A percentile compares a stretch with the other conserved stretches of the same genome.
Evolutionary conservation across 805 yeast species (phyloP).

Genomic region (Candida rishiriensis): DNA sequence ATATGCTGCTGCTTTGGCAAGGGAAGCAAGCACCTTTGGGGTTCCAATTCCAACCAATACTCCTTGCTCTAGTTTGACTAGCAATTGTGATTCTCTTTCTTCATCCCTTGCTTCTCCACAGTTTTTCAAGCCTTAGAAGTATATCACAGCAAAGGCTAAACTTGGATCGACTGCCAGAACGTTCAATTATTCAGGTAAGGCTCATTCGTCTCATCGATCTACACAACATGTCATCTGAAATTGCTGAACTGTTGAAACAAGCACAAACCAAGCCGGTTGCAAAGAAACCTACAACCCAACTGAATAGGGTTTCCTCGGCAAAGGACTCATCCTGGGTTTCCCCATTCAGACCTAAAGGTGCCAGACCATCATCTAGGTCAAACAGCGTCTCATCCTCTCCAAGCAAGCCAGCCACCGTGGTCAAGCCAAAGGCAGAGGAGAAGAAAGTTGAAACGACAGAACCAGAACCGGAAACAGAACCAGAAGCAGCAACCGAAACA

Average conservation of each 20-base stretch:
- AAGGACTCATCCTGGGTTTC: conserved; percentile 23
- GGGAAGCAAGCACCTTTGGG: too few relatives aligned
- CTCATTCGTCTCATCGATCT: too few relatives aligned
- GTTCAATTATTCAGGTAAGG: not conserved
- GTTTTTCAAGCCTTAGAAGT: not conserved
- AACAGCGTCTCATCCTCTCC: not conserved
- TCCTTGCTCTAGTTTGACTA: too few relatives aligned
- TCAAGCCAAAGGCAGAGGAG: conserved; percentile 1
- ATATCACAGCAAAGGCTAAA: too few relatives aligned
- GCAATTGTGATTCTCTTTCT: too few relatives aligned
- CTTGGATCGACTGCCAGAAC: too few relatives aligned
- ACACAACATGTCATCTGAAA: conserved; percentile 17
- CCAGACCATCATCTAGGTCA: conserved; percentile 8
- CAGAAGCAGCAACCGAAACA: conserved; percentile 5
- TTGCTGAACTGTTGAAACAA: conserved; percentile 14
- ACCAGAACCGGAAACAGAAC: conserved; percentile 1
- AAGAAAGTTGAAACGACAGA: conserved; percentile 5
- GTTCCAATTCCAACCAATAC: too few relatives aligned
- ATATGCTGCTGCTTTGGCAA: too few relatives aligned
- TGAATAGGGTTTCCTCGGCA: conserved; percentile 16
- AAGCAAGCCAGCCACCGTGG: conserved; percentile 3
- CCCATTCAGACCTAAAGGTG: conserved; percentile 23
- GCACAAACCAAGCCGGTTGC: conserved; percentile 6
- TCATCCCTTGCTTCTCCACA: too few relatives aligned
- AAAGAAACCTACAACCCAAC: conserved; percentile 14